Evolutionary conservation across 2,329 filamentous ascomycete genomes (phyloP).

Genomic region (Truncatella angustata): DNA sequence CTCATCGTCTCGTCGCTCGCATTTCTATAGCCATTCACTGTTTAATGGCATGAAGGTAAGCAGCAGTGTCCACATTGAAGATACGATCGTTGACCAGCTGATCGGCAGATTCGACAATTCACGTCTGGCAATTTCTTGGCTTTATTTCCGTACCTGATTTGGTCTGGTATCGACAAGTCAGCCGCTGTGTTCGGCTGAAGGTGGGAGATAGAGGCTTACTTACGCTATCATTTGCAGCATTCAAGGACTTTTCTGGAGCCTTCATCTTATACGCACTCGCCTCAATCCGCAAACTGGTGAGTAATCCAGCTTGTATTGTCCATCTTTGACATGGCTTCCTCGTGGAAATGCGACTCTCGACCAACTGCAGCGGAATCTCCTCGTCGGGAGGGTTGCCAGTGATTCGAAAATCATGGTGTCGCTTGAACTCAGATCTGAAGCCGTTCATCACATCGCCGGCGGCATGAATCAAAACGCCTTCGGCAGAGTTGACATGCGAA

Average conservation of each 20-base stretch:
- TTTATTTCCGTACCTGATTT: slow-evolving; percentile 19
- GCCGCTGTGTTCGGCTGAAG: too few relatives aligned
- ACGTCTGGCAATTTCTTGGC: slow-evolving; percentile 34
- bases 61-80: slow-evolving; percentile 12
- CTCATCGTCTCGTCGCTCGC: too few relatives aligned
- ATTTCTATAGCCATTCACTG: too few relatives aligned
- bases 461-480: not conserved
- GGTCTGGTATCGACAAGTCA: slow-evolving; percentile 4
- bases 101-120: slow-evolving; percentile 32
- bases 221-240: not conserved
- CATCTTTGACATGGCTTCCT: slow-evolving; percentile 23
- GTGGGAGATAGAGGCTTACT: not conserved
- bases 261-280: slow-evolving; percentile 14
- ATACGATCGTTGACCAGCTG: slow-evolving; percentile 28
- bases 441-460: not conserved
- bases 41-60: not conserved
- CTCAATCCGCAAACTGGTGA: slow-evolving; percentile 27
- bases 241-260: slow-evolving; percentile 12
- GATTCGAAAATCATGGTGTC: slow-evolving; percentile 20
- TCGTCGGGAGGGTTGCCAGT: slow-evolving; percentile 15
- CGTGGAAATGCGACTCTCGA: slow-evolving; percentile 21
- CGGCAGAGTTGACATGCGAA: not conserved
- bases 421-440: slow-evolving; percentile 8
- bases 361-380: slow-evolving; percentile 29
- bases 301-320: slow-evolving; percentile 17